Percentiles rank a stretch among this genome's conserved stretches.
phyloP scores from a whole-genome alignment of 768 basidiomycete species.

The Suillus spraguei region DNA sequence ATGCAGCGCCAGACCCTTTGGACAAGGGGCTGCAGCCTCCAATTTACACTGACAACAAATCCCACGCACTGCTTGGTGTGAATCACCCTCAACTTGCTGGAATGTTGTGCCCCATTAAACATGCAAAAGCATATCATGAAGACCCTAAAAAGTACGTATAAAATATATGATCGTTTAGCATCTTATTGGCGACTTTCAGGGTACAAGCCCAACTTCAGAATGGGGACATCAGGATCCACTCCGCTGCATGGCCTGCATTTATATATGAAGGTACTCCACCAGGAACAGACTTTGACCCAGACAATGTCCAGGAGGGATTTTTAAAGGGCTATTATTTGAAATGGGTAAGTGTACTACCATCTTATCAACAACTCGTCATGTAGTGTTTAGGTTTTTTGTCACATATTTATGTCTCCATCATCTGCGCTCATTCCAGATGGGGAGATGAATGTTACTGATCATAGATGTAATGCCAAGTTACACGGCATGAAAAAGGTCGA shows the following conservation, averaged over 20 bases:
- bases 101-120: background rate
- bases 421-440: background rate
- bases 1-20: too few relatives aligned
- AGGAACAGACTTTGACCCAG: slow-evolving; percentile 8
- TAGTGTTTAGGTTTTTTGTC: background rate
- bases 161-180: background rate
- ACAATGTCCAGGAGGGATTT: slow-evolving; percentile 1
- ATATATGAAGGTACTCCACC: slow-evolving; percentile 5
- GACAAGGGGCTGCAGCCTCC: too few relatives aligned
- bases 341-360: background rate
- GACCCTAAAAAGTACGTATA: background rate
- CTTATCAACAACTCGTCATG: background rate
- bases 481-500: slow-evolving; percentile 6
- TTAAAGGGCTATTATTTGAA: slow-evolving; percentile 4
- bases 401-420: background rate
- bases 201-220: background rate
- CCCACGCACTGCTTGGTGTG: too few relatives aligned
- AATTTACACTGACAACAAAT: too few relatives aligned
- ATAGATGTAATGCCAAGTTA: slow-evolving; percentile 6
- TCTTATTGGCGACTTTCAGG: background rate
- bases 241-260: slow-evolving; percentile 10
- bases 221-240: background rate
- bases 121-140: background rate
- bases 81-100: background rate
- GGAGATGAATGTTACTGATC: background rate